Evolutionary conservation across 768 basidiomycete genomes (phyloP).

Genomic region (Rhodotorula toruloides): DNA sequence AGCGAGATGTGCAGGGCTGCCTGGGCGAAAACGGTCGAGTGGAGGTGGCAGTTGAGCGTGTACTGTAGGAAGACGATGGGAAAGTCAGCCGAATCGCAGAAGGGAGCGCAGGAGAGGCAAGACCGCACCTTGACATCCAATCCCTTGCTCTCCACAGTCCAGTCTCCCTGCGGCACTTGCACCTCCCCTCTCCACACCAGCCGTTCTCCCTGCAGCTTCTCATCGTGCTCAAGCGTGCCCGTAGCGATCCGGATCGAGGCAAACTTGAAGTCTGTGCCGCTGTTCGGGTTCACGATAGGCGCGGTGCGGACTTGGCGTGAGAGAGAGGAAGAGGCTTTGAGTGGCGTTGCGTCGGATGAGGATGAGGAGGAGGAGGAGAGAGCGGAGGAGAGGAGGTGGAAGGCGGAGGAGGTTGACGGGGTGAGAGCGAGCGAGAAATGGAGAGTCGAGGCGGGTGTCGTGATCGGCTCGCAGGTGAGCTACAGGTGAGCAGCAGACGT

Average conservation of each 20-base stretch:
- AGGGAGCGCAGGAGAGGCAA: too few species aligned
- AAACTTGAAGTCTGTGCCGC: conserved; percentile 8
- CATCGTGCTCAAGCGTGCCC: not conserved
- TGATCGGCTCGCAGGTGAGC: not conserved
- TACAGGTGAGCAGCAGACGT: not conserved
- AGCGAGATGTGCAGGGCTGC: conserved; percentile 7
- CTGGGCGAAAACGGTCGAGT: conserved; percentile 10
- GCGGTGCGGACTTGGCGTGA: conserved; percentile 19
- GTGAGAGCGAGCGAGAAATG: conserved; percentile 13
- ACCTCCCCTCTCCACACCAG: conserved; percentile 7
- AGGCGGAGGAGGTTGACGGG: not conserved
- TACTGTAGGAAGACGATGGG: not conserved
- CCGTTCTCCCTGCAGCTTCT: not conserved
- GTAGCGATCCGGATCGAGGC: not conserved
- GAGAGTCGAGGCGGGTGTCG: not conserved
- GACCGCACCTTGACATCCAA: conserved; percentile 11
- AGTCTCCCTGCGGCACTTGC: not conserved
- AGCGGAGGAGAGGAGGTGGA: not conserved
- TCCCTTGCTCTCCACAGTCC: conserved; percentile 4
- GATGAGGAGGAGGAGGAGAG: not conserved
- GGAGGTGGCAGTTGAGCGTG: conserved; percentile 5
- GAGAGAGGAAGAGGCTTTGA: not conserved
- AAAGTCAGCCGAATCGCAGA: not conserved
- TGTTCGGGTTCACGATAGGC: conserved; percentile 2
- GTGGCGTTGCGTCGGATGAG: too few species aligned